Conservation (phyloP, 352 stramenopile genomes). For the Phytophthora ramorum region DNA sequence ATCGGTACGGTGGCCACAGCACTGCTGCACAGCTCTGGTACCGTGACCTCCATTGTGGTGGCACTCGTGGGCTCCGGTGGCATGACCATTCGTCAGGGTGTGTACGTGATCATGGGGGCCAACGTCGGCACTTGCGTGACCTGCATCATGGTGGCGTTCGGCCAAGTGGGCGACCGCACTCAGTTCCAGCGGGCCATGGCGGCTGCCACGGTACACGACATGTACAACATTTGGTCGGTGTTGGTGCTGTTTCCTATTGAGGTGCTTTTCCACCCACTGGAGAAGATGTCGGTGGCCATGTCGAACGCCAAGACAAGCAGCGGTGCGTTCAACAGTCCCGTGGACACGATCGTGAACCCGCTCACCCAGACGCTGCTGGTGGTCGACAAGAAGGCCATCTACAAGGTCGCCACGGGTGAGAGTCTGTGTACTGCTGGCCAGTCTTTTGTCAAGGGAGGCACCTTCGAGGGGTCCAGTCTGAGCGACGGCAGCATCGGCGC, state of each 20-base stretch:
- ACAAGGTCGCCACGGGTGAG: constrained; percentile 35
- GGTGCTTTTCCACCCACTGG: constrained; percentile 53
- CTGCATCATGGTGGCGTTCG: constrained; percentile 29
- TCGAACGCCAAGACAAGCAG: constrained; percentile 5
- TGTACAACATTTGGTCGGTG: constrained; percentile 90
- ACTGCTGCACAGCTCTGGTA: constrained; percentile 71
- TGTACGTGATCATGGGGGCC: constrained; percentile 91
- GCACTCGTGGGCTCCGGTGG: constrained; percentile 57
- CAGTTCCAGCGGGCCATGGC: constrained; percentile 69
- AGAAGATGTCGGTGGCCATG: constrained; percentile 49
- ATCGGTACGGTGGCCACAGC: constrained; percentile 72
- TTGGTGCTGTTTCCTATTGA: constrained; percentile 73
- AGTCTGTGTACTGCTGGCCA: constrained; percentile 16
- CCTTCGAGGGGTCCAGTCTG: constrained; percentile 29
- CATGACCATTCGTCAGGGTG: constrained; percentile 76
- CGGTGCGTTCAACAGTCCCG: constrained; percentile 41
- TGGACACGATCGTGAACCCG: constrained; percentile 47
- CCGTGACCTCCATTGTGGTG: constrained; percentile 75
- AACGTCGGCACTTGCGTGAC: constrained; percentile 91
- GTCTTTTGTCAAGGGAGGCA: constrained; percentile 41
- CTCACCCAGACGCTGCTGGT: constrained; percentile 28
- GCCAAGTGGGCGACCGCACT: constrained; percentile 70
- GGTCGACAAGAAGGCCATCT: constrained; percentile 42
- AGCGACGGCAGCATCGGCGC: constrained; percentile 11
- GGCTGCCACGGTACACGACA: constrained; percentile 52